Evolutionary conservation across 108 stramenopile genomes (phyloP), one percentile per base, ranked within the genome.

Genomic region (Cylindrotheca closterium): DNA sequence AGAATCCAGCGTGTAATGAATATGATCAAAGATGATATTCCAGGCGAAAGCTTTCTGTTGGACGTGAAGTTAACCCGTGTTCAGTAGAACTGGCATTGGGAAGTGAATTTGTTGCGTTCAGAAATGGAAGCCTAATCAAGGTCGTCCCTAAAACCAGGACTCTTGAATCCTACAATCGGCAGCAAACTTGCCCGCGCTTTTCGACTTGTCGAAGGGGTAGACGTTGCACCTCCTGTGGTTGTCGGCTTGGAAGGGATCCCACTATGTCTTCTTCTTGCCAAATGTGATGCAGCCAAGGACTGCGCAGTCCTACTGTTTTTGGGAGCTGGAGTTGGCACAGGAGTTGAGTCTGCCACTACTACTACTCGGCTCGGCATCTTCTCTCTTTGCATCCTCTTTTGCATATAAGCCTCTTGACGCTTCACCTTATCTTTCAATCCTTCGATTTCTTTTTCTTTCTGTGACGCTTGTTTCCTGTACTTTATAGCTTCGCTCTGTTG

Each of bases 391-490:
- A 82, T 49, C 56, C 79, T 82, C 22, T 74, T 33, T 52, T 79
- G 67, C 51, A 82, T 47, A 51, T 65, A 82, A 12, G 62, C 70
- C 48, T 82, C 81, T 47, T 82, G 81, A 10, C 81, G 62, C 8
- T 63, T 66, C 49, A 89, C 68, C 60, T 86, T 82, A 34, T 79
- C 73, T 48, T 79, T 78, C 51, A 89, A 60, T 24, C 63, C 74
- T 21, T 47, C 51, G 60, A 81, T 86, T 31, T 89, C 82, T 31
- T 71, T 82, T 63, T 82, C 68, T 1, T 78, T 52, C 4, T 82
- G 78, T 17, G 51, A 37, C 12, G 71, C 48, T 23, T 60, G 28
- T 50, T 71, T 72, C 32, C 50, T 70, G 4, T 49, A 47, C 1
- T 27, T 48, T 5, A 45, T 30, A 4, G 60, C 48, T 21, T 73